Evolutionary conservation across 2,329 filamentous ascomycete species (phyloP).

Genomic region (Cryphonectria nitschkei): DNA sequence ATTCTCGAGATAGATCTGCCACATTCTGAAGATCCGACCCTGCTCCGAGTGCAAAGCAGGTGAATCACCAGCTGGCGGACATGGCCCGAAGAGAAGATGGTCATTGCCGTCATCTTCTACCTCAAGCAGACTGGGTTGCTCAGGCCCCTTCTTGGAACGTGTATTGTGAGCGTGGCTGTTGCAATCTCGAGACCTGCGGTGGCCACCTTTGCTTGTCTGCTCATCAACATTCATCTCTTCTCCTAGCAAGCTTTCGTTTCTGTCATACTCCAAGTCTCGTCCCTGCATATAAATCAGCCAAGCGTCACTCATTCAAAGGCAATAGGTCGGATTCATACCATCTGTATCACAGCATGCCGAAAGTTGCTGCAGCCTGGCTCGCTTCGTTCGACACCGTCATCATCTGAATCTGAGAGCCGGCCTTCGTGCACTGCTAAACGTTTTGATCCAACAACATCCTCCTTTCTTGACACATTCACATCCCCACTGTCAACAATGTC

Average conservation of each 20-base stretch:
- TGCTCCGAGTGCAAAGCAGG: conserved; percentile 54
- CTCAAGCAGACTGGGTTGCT: background rate
- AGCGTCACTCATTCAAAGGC: background rate
- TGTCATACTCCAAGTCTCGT: background rate
- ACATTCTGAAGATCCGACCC: conserved; percentile 52
- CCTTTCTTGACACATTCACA: conserved; percentile 32
- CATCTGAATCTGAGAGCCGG: background rate
- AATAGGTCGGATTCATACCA: background rate
- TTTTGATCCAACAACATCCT: background rate
- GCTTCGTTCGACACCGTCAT: background rate
- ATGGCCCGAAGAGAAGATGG: conserved; percentile 57
- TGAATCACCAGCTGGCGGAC: conserved; percentile 46
- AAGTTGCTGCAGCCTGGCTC: background rate
- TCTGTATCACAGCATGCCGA: background rate
- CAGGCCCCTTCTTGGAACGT: background rate
- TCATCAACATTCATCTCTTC: background rate
- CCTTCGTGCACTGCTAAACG: background rate
- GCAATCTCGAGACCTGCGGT: background rate
- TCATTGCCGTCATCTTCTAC: conserved; percentile 39
- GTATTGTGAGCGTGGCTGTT: background rate
- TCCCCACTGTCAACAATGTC: background rate
- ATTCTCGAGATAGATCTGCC: conserved; percentile 63
- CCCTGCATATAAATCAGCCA: background rate
- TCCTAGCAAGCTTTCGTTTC: background rate
- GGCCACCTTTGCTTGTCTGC: background rate